A percentile compares a stretch with the other conserved stretches of the same genome.
phyloP scores from a whole-genome alignment of 208 protist species.

The Crithidia brevicula region DNA sequence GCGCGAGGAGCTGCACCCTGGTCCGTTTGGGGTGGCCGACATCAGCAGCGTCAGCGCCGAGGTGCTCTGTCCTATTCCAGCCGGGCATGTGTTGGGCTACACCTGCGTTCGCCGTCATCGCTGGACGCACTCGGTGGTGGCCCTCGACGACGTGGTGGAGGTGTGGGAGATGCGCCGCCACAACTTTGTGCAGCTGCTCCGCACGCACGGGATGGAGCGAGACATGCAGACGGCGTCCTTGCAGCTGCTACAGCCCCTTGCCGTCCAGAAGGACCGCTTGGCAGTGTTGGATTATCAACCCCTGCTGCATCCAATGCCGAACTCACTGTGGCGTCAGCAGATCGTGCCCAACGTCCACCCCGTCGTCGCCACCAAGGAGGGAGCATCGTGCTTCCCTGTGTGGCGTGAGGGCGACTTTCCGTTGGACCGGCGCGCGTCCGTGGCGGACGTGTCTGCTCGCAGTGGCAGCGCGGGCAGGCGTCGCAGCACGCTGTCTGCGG shows the following conservation, averaged over 20 bases:
- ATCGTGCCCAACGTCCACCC: constrained; percentile 73
- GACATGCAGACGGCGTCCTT: constrained; percentile 56
- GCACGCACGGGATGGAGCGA: constrained; percentile 51
- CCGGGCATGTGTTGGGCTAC: constrained; percentile 70
- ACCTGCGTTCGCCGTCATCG: constrained; percentile 80
- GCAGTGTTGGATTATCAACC: constrained; percentile 75
- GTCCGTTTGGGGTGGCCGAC: constrained; percentile 16
- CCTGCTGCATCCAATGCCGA: constrained; percentile 62
- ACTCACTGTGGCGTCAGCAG: constrained; percentile 75
- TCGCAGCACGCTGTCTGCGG: constrained; percentile 17
- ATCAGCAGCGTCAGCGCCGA: constrained; percentile 17
- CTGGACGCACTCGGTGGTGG: constrained; percentile 69
- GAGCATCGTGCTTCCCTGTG: constrained; percentile 45
- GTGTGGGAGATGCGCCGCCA: constrained; percentile 76
- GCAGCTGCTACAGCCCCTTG: constrained; percentile 83
- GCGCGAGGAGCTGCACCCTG: constrained; percentile 22
- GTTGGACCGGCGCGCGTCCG: constrained; percentile 29
- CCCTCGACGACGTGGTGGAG: constrained; percentile 64
- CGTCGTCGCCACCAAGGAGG: constrained; percentile 39
- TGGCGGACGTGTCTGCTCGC: constrained; percentile 11
- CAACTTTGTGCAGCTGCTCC: constrained; percentile 64
- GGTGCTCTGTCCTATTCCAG: constrained; percentile 39
- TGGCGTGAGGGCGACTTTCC: constrained; percentile 79
- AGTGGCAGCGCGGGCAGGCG: constrained; percentile 14
- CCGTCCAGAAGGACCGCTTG: constrained; percentile 32